Conservation (phyloP, 2,329 filamentous ascomycete species). For the Penicillium sp. region DNA sequence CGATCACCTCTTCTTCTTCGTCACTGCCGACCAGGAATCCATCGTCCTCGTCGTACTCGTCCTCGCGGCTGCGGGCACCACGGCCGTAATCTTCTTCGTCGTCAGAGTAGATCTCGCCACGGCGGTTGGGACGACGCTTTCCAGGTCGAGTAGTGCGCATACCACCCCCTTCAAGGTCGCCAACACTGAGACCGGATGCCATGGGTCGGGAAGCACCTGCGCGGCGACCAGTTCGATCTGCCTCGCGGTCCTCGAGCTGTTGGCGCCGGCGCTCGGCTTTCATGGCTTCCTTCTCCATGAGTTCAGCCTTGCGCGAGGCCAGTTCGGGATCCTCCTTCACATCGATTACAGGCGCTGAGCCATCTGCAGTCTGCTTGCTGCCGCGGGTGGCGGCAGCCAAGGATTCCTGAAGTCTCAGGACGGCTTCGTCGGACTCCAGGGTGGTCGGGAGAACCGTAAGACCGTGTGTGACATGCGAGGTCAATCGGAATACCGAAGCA, state of each 20-base stretch:
- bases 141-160: constrained; percentile 43
- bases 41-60: constrained; percentile 80
- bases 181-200: constrained; percentile 53
- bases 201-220: constrained; percentile 46
- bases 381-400: constrained; percentile 57
- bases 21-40: constrained; percentile 65
- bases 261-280: constrained; percentile 55
- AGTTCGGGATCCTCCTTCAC: constrained; percentile 63
- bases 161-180: constrained; percentile 58
- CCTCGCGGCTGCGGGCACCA: constrained; percentile 59
- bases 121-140: constrained; percentile 42
- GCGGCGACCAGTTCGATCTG: constrained; percentile 51
- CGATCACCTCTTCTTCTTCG: constrained; percentile 49
- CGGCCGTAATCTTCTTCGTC: constrained; percentile 50
- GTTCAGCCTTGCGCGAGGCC: constrained; percentile 58
- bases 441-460: constrained; percentile 58
- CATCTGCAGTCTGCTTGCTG: constrained; percentile 50
- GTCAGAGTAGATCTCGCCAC: constrained; percentile 50
- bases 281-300: constrained; percentile 58
- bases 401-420: constrained; percentile 60
- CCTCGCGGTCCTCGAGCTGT: constrained; percentile 55
- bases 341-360: constrained; percentile 56
- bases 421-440: constrained; percentile 58
- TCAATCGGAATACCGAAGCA: constrained; percentile 58
- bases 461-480: constrained; percentile 61